phyloP scores from a whole-genome alignment of 1,284 basidiomycete species.

The Wallemia hederae region DNA sequence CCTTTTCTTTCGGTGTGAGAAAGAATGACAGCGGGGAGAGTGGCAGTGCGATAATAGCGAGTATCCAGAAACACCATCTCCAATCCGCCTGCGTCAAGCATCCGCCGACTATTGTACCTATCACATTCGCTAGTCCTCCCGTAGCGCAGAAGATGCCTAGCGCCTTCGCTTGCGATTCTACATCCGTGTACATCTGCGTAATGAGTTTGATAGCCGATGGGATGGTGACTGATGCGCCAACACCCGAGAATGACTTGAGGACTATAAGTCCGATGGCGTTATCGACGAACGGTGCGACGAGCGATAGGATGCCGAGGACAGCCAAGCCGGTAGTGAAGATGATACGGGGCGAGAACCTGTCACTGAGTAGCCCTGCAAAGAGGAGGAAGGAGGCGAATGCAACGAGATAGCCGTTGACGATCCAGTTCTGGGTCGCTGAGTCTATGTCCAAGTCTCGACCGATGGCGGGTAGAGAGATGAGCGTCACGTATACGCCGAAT shows the following conservation, averaged over 20 bases:
- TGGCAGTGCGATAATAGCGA: neutral
- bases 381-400: neutral
- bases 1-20: neutral
- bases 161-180: neutral
- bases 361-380: neutral
- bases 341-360: neutral
- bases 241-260: neutral
- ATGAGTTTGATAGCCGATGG: neutral
- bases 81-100: neutral
- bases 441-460: neutral
- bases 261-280: neutral
- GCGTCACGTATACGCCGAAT: neutral
- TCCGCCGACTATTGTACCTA: neutral
- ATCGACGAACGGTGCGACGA: neutral
- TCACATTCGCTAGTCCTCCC: neutral
- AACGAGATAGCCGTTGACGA: neutral
- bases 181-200: neutral
- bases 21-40: neutral
- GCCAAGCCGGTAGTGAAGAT: neutral
- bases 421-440: neutral
- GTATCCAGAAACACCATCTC: neutral
- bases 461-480: neutral
- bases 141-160: neutral
- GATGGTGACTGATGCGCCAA: neutral
- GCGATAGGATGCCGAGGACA: neutral